These are phyloP conservation scores for Agapanthus africanus DNA, from an alignment of 106 monocot genomes.

Conservation along the genomic window DNA sequence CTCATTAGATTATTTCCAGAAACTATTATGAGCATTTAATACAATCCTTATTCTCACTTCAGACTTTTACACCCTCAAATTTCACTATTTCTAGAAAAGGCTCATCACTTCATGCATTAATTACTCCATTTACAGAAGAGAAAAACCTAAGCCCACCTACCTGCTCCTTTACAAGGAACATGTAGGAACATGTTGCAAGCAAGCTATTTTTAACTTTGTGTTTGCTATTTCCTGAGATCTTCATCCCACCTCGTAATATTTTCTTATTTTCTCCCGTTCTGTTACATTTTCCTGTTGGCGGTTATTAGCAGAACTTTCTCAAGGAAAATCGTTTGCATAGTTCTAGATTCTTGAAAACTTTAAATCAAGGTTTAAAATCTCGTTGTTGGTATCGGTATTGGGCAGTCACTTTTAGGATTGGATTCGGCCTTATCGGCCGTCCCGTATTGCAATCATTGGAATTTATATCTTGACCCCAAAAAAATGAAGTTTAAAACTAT, in stretches of 20 bases:
- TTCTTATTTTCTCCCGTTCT: neutral
- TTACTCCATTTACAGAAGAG: neutral
- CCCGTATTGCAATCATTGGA: no score
- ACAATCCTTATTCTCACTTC: neutral
- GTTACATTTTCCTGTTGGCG: neutral
- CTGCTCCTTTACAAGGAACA: neutral
- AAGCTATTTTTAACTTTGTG: neutral
- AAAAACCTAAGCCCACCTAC: neutral
- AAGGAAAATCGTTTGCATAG: no score
- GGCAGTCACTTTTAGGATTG: no score
- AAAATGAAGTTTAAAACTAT: no score
- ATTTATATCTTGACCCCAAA: no score
- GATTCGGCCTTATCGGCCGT: no score
- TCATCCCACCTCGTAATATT: no score
- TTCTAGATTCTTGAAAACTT: no score
- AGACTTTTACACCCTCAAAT: neutral
- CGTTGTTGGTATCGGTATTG: no score
- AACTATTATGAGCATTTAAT: neutral
- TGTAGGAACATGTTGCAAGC: no score
- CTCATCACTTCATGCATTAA: neutral
- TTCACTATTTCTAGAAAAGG: neutral
- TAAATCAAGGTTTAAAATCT: no score
- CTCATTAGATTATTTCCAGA: neutral
- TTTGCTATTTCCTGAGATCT: neutral
- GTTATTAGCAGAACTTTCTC: neutral